Conservation (phyloP, 2,329 filamentous ascomycete genomes). For the Parafenestella ontariensis region DNA sequence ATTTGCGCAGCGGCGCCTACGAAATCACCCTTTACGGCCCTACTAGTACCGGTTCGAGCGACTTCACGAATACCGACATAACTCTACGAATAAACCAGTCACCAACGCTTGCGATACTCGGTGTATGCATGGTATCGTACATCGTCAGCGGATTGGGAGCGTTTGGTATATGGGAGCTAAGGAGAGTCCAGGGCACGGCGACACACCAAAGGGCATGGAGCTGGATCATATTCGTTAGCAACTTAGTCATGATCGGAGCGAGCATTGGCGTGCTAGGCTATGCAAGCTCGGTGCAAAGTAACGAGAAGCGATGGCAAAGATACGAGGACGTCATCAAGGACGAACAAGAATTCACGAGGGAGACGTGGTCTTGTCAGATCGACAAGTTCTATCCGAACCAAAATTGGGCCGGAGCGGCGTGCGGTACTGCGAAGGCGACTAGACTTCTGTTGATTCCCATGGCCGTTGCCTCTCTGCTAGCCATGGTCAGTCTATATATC, state of each 20-base stretch:
- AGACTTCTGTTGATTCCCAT: constrained; percentile 34
- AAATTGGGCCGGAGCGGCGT: constrained; percentile 33
- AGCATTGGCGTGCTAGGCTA: constrained; percentile 32
- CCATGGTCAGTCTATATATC: constrained; percentile 26
- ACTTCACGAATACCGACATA: constrained; percentile 14
- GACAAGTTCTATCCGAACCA: constrained; percentile 20
- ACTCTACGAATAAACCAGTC: constrained; percentile 17
- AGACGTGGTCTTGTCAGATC: too few relatives aligned
- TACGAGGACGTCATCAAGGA: constrained; percentile 22
- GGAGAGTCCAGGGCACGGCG: constrained; percentile 32
- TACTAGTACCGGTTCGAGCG: constrained; percentile 7
- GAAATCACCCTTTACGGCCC: constrained; percentile 19
- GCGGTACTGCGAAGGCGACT: constrained; percentile 33
- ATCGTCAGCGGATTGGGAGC: constrained; percentile 24
- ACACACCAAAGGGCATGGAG: constrained; percentile 33
- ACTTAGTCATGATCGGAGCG: constrained; percentile 19
- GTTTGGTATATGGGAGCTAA: constrained; percentile 40
- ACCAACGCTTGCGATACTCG: constrained; percentile 26
- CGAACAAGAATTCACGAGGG: not conserved
- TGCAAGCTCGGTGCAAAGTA: constrained; percentile 25
- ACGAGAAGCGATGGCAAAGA: constrained; percentile 21
- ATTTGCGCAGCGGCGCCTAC: constrained; percentile 16
- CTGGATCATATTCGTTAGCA: constrained; percentile 30
- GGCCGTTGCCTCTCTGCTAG: constrained; percentile 24
- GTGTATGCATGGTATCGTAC: constrained; percentile 22